These are phyloP conservation scores for Strigomonas culicis DNA, from an alignment of 208 protist genomes.

Conservation along the genomic window DNA sequence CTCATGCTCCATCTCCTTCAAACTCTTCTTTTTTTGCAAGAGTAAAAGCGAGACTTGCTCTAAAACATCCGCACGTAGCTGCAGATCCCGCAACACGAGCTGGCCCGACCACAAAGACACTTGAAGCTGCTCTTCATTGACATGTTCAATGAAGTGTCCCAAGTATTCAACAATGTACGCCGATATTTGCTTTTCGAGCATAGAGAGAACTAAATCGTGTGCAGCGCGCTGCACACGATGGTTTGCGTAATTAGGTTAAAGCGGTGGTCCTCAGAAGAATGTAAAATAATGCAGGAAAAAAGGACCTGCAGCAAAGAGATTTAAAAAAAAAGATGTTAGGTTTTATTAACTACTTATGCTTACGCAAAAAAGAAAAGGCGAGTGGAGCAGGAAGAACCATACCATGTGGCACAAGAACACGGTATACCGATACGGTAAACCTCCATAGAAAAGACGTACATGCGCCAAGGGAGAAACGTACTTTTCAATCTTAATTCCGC, in stretches of 20 bases:
- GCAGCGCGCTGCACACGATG: no score
- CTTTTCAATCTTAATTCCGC: no score
- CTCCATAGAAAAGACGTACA: no score
- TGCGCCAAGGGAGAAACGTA: no score
- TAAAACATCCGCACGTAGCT: constrained; percentile 57
- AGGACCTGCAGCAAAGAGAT: neutral
- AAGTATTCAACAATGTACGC: constrained; percentile 58
- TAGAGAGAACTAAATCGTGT: constrained; percentile 16
- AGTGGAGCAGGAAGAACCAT: neutral
- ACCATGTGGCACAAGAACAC: neutral
- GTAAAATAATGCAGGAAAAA: constrained; percentile 9
- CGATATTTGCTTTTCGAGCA: constrained; percentile 77
- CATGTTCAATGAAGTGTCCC: constrained; percentile 62
- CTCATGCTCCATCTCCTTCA: neutral
- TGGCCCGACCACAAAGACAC: constrained; percentile 82
- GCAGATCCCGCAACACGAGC: constrained; percentile 60
- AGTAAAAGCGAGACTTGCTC: constrained; percentile 44
- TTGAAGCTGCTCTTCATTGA: constrained; percentile 71
- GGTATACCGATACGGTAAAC: no score
- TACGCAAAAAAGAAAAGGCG: neutral
- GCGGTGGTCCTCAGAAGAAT: no score
- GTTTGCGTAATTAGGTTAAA: no score
- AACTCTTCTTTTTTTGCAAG: constrained; percentile 1
- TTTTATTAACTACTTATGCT: neutral
- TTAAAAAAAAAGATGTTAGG: neutral